Evolutionary conservation across 768 basidiomycete species (phyloP).

Genomic region (Boletales sp.): DNA sequence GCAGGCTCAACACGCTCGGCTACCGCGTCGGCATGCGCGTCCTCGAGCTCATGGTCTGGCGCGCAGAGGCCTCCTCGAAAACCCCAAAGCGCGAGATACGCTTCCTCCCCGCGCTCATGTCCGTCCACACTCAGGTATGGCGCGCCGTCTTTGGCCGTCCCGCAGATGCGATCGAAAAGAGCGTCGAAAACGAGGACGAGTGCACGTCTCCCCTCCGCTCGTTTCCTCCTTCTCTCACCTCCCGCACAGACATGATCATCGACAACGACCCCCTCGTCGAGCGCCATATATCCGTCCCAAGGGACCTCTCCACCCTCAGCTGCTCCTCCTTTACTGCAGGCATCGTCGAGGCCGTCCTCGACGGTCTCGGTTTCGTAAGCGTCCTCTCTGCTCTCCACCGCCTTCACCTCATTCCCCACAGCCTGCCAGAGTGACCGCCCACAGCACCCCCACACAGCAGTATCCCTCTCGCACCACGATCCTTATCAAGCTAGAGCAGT

Average conservation of each 20-base stretch:
- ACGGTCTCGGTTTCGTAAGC: constrained; percentile 85
- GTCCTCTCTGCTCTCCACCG: constrained; percentile 31
- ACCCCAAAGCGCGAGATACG: constrained; percentile 91
- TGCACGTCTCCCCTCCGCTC: constrained; percentile 46
- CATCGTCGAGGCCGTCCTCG: constrained; percentile 93
- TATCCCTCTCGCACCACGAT: constrained; percentile 89
- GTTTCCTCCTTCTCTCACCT: constrained; percentile 2
- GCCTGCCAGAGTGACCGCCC: constrained; percentile 97
- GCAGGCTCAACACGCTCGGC: constrained; percentile 85
- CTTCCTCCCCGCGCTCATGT: constrained; percentile 88
- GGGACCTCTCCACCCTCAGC: constrained; percentile 89
- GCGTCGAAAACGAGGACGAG: constrained; percentile 95
- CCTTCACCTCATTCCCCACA: constrained; percentile 31
- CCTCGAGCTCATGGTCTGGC: constrained; percentile 83
- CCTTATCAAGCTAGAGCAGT: constrained; percentile 91
- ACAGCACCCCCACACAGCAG: constrained; percentile 81
- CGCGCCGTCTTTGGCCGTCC: constrained; percentile 89
- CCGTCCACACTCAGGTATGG: constrained; percentile 94
- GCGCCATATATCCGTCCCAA: constrained; percentile 88
- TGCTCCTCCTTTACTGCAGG: constrained; percentile 98
- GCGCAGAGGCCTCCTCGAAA: constrained; percentile 72
- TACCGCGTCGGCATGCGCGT: constrained; percentile 88
- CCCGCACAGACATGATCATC: constrained; percentile 84
- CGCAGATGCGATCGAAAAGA: constrained; percentile 94
- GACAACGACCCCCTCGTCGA: constrained; percentile 95